phyloP scores from a whole-genome alignment of 2,329 filamentous ascomycete genomes.

The Colletotrichum australisinense region DNA sequence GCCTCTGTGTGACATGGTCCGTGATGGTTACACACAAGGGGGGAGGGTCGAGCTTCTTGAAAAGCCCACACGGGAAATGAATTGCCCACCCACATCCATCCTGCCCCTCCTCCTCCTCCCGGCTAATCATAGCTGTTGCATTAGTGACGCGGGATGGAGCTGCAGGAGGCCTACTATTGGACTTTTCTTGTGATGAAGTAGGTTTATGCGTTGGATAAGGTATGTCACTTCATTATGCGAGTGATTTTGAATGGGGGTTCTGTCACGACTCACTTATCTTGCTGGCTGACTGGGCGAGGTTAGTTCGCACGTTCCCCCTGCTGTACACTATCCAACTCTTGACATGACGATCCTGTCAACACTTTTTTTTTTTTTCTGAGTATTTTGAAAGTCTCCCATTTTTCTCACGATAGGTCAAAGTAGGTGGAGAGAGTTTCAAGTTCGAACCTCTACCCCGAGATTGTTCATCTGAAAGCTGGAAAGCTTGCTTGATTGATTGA shows the following conservation, averaged over 20 bases:
- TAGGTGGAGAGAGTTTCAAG: no score
- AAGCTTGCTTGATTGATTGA: background rate
- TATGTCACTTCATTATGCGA: background rate
- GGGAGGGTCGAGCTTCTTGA: background rate
- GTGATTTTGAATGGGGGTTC: background rate
- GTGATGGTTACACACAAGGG: background rate
- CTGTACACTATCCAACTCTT: no score
- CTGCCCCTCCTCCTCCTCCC: background rate
- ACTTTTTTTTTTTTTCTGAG: no score
- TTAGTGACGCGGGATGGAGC: conserved; percentile 2
- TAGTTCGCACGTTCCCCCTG: no score
- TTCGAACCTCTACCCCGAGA: no score
- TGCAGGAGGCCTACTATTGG: background rate
- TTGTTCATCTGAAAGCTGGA: no score
- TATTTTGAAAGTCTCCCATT: no score
- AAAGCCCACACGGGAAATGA: conserved; percentile 1
- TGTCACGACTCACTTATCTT: background rate
- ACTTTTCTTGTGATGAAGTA: background rate
- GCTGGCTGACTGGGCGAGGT: no score
- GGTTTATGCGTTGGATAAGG: background rate
- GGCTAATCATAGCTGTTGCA: conserved; percentile 5
- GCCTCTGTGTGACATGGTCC: background rate
- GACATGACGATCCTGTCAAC: no score
- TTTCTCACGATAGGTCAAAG: no score
- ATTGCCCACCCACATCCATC: background rate